phyloP scores from a whole-genome alignment of 2,329 filamentous ascomycete genomes.

The Fusarium sarcochroum region DNA sequence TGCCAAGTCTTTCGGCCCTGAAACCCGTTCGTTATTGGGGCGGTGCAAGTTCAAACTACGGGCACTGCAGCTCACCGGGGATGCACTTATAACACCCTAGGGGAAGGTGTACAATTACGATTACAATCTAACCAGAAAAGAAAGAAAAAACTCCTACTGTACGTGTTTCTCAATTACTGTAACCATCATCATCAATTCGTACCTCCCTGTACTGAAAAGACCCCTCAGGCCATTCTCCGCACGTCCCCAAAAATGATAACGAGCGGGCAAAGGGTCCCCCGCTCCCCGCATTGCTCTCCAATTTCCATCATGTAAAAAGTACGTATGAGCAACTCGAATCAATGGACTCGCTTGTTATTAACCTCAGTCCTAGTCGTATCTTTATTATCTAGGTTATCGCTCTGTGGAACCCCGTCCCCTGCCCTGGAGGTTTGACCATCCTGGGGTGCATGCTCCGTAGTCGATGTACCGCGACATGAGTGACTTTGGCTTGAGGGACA shows the following conservation, averaged over 20 bases:
- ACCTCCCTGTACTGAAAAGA: neutral
- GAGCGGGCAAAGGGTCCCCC: constrained; percentile 1
- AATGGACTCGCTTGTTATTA: constrained; percentile 27
- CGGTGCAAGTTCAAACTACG: neutral
- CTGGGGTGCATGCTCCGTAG: constrained; percentile 37
- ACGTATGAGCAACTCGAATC: constrained; percentile 41
- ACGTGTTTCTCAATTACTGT: too few relatives aligned
- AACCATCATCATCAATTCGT: too few relatives aligned
- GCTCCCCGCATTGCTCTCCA: constrained; percentile 38
- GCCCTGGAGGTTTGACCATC: constrained; percentile 7
- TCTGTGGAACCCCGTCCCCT: constrained; percentile 6
- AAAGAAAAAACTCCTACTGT: too few relatives aligned
- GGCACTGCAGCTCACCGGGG: too few relatives aligned
- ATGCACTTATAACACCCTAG: constrained; percentile 1
- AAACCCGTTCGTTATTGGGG: constrained; percentile 4
- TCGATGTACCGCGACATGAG: constrained; percentile 34
- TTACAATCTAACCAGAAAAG: too few relatives aligned
- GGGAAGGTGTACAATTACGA: neutral
- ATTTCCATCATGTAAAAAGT: constrained; percentile 47
- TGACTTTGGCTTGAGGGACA: constrained; percentile 23
- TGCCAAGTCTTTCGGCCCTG: neutral
- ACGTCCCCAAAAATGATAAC: constrained; percentile 37
- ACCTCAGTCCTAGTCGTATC: constrained; percentile 21
- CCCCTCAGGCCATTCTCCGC: constrained; percentile 29
- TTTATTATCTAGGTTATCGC: constrained; percentile 23